These are phyloP conservation scores for Protomyces inundatus DNA, from an alignment of 1,139 yeast species.

Conservation along the genomic window DNA sequence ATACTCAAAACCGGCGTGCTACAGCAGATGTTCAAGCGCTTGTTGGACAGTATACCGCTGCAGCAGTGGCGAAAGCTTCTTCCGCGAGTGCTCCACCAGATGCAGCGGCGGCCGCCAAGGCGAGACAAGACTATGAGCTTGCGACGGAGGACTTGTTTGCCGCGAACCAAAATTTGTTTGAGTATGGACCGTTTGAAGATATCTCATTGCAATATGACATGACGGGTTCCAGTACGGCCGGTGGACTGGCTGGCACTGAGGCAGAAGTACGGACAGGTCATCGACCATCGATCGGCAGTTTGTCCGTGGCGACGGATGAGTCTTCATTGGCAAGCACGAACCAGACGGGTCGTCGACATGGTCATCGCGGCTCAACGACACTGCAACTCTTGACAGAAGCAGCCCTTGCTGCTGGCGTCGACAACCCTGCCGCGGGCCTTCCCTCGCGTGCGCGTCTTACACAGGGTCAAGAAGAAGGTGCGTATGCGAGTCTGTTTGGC, in stretches of 20 bases:
- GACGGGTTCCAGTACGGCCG: neutral
- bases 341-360: neutral
- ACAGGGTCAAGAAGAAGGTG: neutral
- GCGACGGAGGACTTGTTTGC: neutral
- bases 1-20: neutral
- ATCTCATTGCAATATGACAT: neutral
- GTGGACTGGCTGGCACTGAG: neutral
- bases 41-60: neutral
- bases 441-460: neutral
- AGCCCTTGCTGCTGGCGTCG: neutral
- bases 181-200: constrained; percentile 22
- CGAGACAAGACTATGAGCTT: neutral
- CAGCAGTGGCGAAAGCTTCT: neutral
- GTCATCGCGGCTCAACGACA: neutral
- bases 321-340: neutral
- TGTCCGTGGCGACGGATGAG: neutral
- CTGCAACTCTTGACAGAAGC: neutral
- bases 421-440: neutral
- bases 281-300: neutral
- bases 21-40: neutral
- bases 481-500: neutral
- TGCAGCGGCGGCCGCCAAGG: neutral
- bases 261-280: neutral
- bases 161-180: constrained; percentile 7
- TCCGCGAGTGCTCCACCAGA: neutral